These are phyloP conservation scores for Aspergillus fructus DNA, from an alignment of 2,329 filamentous ascomycete species.

Conservation along the genomic window DNA sequence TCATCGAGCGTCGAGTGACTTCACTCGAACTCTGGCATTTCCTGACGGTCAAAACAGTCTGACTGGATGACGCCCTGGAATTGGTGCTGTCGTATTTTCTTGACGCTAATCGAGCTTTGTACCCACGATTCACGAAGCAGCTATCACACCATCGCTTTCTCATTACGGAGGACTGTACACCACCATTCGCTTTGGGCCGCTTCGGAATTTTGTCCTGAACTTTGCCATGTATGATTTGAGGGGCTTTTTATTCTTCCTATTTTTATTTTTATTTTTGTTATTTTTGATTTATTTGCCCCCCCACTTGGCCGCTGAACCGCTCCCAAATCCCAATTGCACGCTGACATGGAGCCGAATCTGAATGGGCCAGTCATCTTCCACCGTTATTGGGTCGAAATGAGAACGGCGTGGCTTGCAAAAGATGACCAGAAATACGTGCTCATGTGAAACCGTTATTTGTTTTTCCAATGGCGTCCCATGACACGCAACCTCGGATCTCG, in stretches of 20 bases:
- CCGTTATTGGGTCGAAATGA: neutral
- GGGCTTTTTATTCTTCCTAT: neutral
- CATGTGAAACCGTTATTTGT: conserved; percentile 9
- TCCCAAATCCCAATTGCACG: neutral
- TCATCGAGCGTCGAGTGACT: neutral
- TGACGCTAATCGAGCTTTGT: conserved; percentile 2
- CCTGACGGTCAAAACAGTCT: neutral
- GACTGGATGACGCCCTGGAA: conserved; percentile 3
- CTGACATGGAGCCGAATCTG: neutral
- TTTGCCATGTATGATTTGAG: neutral
- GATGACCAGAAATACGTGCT: neutral
- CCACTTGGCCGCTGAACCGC: neutral
- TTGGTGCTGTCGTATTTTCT: neutral
- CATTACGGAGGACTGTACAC: neutral
- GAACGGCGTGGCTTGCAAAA: conserved; percentile 1
- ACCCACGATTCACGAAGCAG: conserved; percentile 1
- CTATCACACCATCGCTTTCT: conserved; percentile 2
- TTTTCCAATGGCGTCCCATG: neutral
- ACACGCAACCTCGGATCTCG: conserved; percentile 7
- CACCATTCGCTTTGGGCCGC: neutral
- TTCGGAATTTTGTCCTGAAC: neutral
- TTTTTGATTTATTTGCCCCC: neutral
- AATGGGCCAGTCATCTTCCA: neutral
- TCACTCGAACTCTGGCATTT: neutral
- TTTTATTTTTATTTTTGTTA: neutral